These are phyloP conservation scores for Heteromeles arbutifolia DNA, from an alignment of 306 rosid genomes.

Conservation along the genomic window DNA sequence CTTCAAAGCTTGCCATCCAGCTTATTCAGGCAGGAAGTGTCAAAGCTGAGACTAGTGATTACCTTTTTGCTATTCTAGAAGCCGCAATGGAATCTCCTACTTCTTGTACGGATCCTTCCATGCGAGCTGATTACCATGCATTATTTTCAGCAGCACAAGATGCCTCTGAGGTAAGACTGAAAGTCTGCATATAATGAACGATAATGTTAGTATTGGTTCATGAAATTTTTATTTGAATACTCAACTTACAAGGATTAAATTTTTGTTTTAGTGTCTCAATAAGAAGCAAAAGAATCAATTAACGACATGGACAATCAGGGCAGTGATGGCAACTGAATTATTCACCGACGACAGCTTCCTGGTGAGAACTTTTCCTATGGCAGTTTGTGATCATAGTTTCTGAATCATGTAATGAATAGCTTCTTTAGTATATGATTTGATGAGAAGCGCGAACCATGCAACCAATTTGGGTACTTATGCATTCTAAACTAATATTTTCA, in stretches of 20 bases:
- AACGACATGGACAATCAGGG: constrained; percentile 49
- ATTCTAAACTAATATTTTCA: not conserved
- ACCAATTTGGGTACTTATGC: constrained; percentile 17
- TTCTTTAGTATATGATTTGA: constrained; percentile 14
- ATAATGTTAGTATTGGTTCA: not conserved
- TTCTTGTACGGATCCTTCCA: constrained; percentile 69
- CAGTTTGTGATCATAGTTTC: constrained; percentile 2
- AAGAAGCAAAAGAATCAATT: constrained; percentile 77
- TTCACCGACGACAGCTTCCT: constrained; percentile 88
- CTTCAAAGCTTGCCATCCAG: constrained; percentile 87
- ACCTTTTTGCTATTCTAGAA: constrained; percentile 61
- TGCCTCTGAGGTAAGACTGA: constrained; percentile 49
- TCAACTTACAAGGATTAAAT: not conserved
- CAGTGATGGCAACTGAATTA: constrained; percentile 77
- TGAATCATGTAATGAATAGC: not conserved
- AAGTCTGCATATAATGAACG: not conserved
- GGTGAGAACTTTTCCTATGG: constrained; percentile 37
- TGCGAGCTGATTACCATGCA: constrained; percentile 67
- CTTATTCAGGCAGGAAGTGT: constrained; percentile 88
- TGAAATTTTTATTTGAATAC: not conserved
- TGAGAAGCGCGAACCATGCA: constrained; percentile 2
- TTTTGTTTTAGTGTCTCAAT: constrained; percentile 47
- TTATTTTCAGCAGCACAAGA: constrained; percentile 60
- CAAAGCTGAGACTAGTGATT: constrained; percentile 57
- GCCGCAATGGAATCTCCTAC: constrained; percentile 69